Conservation (phyloP, 208 protist genomes). For the Wallacemonas sp. region DNA sequence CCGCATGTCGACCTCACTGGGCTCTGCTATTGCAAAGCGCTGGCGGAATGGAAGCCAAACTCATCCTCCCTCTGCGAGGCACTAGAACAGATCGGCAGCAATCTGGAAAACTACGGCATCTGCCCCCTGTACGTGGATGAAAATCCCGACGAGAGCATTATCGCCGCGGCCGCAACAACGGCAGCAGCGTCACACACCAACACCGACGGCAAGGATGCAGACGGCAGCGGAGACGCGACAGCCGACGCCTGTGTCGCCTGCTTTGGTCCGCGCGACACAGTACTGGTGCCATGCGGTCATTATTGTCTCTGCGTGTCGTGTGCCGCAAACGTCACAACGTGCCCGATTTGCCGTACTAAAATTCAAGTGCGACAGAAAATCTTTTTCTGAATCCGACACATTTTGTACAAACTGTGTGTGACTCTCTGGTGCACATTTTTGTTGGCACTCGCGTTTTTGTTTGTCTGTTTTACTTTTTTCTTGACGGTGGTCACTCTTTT, state of each 20-base stretch:
- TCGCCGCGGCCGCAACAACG: not conserved
- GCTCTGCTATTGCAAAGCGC: conserved; percentile 42
- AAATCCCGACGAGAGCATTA: not conserved
- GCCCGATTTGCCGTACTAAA: conserved; percentile 48
- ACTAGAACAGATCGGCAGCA: conserved; percentile 25
- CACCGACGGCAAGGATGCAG: not conserved
- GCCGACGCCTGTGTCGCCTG: conserved; percentile 50
- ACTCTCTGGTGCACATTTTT: too few relatives aligned
- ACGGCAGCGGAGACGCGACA: conserved; percentile 8
- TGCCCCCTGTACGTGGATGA: conserved; percentile 51
- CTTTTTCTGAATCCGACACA: not conserved
- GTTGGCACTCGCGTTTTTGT: too few relatives aligned
- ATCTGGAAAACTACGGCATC: conserved; percentile 34
- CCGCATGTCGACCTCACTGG: conserved; percentile 60
- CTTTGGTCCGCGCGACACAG: conserved; percentile 38
- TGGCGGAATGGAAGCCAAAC: conserved; percentile 49
- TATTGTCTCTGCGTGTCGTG: conserved; percentile 53
- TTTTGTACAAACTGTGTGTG: too few relatives aligned
- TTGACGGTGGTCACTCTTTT: too few relatives aligned
- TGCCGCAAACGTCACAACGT: conserved; percentile 44
- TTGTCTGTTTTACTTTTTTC: too few relatives aligned
- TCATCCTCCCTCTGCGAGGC: conserved; percentile 37
- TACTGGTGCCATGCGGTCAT: conserved; percentile 62
- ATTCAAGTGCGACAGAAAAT: conserved; percentile 50
- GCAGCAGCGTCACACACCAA: not conserved